Evolutionary conservation across 2,329 filamentous ascomycete genomes (phyloP).

Genomic region (Fusarium luffae): DNA sequence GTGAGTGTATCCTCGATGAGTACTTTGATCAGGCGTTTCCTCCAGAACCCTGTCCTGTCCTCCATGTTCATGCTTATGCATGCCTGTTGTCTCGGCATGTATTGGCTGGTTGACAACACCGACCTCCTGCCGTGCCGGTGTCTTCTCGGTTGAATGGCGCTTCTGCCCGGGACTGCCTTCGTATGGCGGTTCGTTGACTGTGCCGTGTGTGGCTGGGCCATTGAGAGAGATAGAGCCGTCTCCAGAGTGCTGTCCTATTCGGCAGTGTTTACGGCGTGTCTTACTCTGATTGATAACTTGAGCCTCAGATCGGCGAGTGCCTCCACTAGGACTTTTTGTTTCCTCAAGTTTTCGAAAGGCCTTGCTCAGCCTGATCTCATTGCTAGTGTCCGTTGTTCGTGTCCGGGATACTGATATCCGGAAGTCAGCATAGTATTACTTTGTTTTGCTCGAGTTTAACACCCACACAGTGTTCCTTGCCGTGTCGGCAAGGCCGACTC

Average conservation of each 20-base stretch:
- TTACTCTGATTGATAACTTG: background rate
- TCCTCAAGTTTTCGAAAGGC: constrained; percentile 25
- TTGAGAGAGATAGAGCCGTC: background rate
- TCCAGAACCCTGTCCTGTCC: constrained; percentile 1
- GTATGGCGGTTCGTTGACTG: constrained; percentile 2
- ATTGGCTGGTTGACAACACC: background rate
- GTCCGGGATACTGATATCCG: constrained; percentile 31
- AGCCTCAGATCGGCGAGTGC: constrained; percentile 9
- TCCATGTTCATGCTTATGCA: background rate
- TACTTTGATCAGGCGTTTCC: background rate
- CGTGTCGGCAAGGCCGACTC: constrained; percentile 4
- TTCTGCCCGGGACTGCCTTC: constrained; percentile 12
- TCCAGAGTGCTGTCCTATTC: background rate
- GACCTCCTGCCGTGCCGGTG: constrained; percentile 1
- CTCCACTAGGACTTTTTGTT: background rate
- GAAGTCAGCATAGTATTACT: constrained; percentile 4
- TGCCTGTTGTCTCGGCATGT: background rate
- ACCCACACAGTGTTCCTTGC: constrained; percentile 34
- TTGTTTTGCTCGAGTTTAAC: background rate
- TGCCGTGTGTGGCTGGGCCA: constrained; percentile 1
- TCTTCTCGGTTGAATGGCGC: constrained; percentile 4
- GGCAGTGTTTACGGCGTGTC: constrained; percentile 12
- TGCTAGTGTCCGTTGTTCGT: constrained; percentile 35
- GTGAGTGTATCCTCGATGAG: background rate
- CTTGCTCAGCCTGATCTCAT: constrained; percentile 51